These are phyloP conservation scores for Staphylotrichum longicolle DNA, from an alignment of 495 filamentous ascomycete species.

Conservation along the genomic window DNA sequence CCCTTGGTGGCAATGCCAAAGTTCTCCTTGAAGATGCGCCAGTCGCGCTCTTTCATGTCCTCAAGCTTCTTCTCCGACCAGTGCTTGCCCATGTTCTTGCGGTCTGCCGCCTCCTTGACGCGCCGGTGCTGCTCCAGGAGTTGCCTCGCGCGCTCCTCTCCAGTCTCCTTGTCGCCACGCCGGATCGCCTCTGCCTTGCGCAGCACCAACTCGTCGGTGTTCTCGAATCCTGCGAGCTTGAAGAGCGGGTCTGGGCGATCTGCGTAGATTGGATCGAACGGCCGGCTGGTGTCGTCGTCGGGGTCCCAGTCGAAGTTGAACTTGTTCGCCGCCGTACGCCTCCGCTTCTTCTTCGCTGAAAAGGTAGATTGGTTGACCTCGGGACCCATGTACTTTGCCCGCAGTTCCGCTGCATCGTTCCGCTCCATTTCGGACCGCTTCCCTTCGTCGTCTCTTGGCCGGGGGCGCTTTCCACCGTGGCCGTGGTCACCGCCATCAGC, in stretches of 20 bases:
- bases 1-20: constrained; percentile 94
- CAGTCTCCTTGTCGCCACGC: constrained; percentile 76
- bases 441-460: constrained; percentile 39
- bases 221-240: constrained; percentile 78
- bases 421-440: constrained; percentile 65
- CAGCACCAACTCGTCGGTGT: constrained; percentile 62
- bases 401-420: constrained; percentile 71
- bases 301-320: constrained; percentile 99
- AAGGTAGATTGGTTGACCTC: constrained; percentile 85
- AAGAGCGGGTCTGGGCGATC: constrained; percentile 64
- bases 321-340: constrained; percentile 90
- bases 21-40: constrained; percentile 99
- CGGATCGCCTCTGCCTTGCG: constrained; percentile 78
- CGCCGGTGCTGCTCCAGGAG: constrained; percentile 73
- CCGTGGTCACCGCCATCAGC: constrained; percentile 36
- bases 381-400: constrained; percentile 88
- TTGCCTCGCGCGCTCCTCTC: constrained; percentile 70
- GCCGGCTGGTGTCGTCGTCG: constrained; percentile 88
- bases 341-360: constrained; percentile 94
- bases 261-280: constrained; percentile 87
- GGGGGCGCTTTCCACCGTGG: constrained; percentile 28
- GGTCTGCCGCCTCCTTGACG: constrained; percentile 65
- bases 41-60: constrained; percentile 96
- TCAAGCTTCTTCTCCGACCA: constrained; percentile 97
- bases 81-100: constrained; percentile 78